Base-by-base conservation (phyloP, 306 rosid genomes). In the Psophocarpus tetragonolobus region DNA sequence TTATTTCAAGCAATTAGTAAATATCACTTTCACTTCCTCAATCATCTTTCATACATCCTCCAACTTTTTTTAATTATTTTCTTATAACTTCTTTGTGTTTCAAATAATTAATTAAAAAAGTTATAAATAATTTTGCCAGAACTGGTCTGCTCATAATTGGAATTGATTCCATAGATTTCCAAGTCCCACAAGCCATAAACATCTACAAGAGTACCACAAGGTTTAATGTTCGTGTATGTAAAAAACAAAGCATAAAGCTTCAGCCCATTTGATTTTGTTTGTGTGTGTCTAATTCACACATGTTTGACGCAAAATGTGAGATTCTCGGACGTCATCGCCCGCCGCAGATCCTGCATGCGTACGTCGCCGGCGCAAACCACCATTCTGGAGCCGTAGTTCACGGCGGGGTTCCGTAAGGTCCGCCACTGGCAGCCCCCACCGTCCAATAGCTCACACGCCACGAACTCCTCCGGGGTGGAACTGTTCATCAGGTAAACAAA, bases 301-400 rank as follows among this genome's bases (percentile, higher is more conserved):
- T 38, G 6, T 58, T 60, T 76, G 47, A 85, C 15, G 18, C 72
- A 51, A 15, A 90, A 80, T 26, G 53, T 67, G n/a, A 56, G 30
- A 26, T 48, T 62, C 73, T 63, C 60, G 1, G 68, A 42, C 48
- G 53, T 0, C 32, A 66, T 17, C 45, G 86, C 87, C 10, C 15
- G 71, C 17, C 72, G 85, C 85, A 94, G 61, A 73, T 86, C 89
- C 35, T 61, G 68, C 67, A 91, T 27, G 1, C 82, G 58, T 11
- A 91, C 87, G 1, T 80, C 68, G 4, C 88, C 85, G 51, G 88
- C 86, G n/a, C 83, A 79, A 20, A 87, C 69, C 82, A 92, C 88
- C 78, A 90, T 21, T 58, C 85, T 86, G 3, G 14, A 15, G 0
- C 78, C 73, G 9, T 24, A 24, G 10, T 36, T 30, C 23, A 73